Evolutionary conservation across 2,329 filamentous ascomycete species (phyloP).

Genomic region (Colletotrichum truncatum): DNA sequence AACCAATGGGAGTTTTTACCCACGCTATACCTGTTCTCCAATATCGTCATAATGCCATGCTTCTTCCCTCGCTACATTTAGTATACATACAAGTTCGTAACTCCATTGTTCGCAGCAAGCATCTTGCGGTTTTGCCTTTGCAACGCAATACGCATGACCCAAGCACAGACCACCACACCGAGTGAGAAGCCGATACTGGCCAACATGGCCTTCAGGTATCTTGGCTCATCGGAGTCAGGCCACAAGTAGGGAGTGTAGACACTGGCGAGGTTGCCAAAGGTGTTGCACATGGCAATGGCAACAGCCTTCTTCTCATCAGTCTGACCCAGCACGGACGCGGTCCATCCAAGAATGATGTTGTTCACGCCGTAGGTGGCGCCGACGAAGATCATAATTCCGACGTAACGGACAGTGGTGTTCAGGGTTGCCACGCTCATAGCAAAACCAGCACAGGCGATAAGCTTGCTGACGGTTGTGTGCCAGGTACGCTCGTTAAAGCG

Average conservation of each 20-base stretch:
- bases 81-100: slow-evolving; percentile 40
- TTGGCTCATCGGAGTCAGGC: slow-evolving; percentile 20
- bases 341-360: slow-evolving; percentile 55
- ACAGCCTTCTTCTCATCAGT: slow-evolving; percentile 57
- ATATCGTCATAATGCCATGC: neutral
- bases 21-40: neutral
- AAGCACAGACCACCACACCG: slow-evolving; percentile 45
- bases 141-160: slow-evolving; percentile 45
- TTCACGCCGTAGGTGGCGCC: slow-evolving; percentile 46
- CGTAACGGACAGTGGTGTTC: slow-evolving; percentile 24
- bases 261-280: slow-evolving; percentile 25
- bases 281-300: slow-evolving; percentile 43
- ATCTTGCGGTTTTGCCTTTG: slow-evolving; percentile 46
- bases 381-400: slow-evolving; percentile 48
- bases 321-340: slow-evolving; percentile 49
- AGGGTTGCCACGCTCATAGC: slow-evolving; percentile 36
- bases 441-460: slow-evolving; percentile 44
- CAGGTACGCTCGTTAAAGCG: slow-evolving; percentile 57
- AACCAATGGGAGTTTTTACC: neutral
- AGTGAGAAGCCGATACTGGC: slow-evolving; percentile 37
- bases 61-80: neutral
- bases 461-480: slow-evolving; percentile 55
- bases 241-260: slow-evolving; percentile 33
- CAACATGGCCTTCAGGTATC: slow-evolving; percentile 33
- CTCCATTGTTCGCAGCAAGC: slow-evolving; percentile 31